These are phyloP conservation scores for Blastomyces silverae DNA, from an alignment of 2,329 filamentous ascomycete genomes.

Conservation along the genomic window DNA sequence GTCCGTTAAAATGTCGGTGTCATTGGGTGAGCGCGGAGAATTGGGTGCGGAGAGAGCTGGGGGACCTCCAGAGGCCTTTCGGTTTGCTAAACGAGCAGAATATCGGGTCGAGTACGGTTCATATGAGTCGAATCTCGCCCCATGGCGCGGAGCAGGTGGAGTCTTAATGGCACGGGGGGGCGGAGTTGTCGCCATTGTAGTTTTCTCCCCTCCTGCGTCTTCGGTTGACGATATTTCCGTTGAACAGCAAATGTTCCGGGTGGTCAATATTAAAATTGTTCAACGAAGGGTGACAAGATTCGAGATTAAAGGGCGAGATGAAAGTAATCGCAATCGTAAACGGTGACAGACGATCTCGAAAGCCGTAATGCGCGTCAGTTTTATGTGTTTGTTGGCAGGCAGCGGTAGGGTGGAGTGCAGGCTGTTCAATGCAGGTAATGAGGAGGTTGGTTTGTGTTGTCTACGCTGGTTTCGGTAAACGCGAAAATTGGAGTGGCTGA, in stretches of 20 bases:
- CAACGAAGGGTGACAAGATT: background rate
- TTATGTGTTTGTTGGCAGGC: background rate
- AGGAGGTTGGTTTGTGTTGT: slow-evolving; percentile 4
- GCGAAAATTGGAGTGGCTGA: slow-evolving; percentile 10
- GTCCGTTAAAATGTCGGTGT: slow-evolving; percentile 19
- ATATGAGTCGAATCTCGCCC: slow-evolving; percentile 40
- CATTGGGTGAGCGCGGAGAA: slow-evolving; percentile 24
- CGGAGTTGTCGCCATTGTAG: slow-evolving; percentile 41
- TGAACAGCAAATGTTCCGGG: slow-evolving; percentile 2
- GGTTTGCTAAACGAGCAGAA: slow-evolving; percentile 37
- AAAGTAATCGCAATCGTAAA: background rate
- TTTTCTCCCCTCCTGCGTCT: background rate
- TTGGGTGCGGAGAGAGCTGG: slow-evolving; percentile 29
- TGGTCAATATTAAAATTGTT: background rate
- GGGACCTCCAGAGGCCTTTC: slow-evolving; percentile 27
- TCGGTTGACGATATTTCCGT: background rate
- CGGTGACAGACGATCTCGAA: background rate
- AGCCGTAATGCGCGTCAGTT: slow-evolving; percentile 1
- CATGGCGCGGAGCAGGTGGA: slow-evolving; percentile 43
- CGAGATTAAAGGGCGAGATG: background rate
- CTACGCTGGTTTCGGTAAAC: slow-evolving; percentile 7
- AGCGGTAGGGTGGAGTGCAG: background rate
- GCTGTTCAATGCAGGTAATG: background rate
- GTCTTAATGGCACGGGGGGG: slow-evolving; percentile 37
- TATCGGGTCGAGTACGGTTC: slow-evolving; percentile 37